Evolutionary conservation across 768 basidiomycete species (phyloP).

Genomic region (Naganishia kalamii): DNA sequence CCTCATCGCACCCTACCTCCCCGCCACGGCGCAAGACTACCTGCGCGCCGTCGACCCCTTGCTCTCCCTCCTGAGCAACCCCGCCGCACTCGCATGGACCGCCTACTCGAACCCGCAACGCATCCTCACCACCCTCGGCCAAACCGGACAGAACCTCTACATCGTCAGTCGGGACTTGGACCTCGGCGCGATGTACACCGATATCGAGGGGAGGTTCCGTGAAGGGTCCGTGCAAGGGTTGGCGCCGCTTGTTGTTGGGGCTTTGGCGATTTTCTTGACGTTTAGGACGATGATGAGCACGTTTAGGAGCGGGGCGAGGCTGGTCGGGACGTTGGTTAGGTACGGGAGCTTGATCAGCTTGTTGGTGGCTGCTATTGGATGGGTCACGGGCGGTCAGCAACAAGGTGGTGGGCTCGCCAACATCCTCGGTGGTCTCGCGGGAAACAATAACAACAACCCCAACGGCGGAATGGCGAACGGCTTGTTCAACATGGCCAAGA

Average conservation of each 20-base stretch:
- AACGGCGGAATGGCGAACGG: slow-evolving; percentile 15
- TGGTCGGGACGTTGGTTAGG: slow-evolving; percentile 13
- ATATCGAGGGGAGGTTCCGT: neutral
- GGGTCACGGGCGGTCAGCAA: slow-evolving; percentile 8
- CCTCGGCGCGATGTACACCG: slow-evolving; percentile 3
- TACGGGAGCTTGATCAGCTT: slow-evolving; percentile 15
- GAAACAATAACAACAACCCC: slow-evolving; percentile 2
- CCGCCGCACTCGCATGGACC: slow-evolving; percentile 16
- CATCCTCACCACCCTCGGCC: slow-evolving; percentile 16
- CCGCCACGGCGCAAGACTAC: slow-evolving; percentile 14
- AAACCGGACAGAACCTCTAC: slow-evolving; percentile 16
- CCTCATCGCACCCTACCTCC: slow-evolving; percentile 18
- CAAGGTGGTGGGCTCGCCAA: slow-evolving; percentile 1
- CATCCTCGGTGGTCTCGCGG: slow-evolving; percentile 8
- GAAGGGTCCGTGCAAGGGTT: neutral
- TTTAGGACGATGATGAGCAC: slow-evolving; percentile 16
- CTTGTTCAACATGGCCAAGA: slow-evolving; percentile 12
- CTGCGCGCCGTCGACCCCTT: slow-evolving; percentile 16
- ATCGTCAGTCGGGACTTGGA: slow-evolving; percentile 8
- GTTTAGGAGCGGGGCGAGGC: neutral
- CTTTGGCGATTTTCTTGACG: slow-evolving; percentile 11
- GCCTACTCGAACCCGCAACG: slow-evolving; percentile 20
- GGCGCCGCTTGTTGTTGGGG: slow-evolving; percentile 11
- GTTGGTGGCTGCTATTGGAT: slow-evolving; percentile 12
- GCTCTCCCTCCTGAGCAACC: slow-evolving; percentile 19